phyloP scores from a whole-genome alignment of 345 rosid genomes.

The Populus alba region DNA sequence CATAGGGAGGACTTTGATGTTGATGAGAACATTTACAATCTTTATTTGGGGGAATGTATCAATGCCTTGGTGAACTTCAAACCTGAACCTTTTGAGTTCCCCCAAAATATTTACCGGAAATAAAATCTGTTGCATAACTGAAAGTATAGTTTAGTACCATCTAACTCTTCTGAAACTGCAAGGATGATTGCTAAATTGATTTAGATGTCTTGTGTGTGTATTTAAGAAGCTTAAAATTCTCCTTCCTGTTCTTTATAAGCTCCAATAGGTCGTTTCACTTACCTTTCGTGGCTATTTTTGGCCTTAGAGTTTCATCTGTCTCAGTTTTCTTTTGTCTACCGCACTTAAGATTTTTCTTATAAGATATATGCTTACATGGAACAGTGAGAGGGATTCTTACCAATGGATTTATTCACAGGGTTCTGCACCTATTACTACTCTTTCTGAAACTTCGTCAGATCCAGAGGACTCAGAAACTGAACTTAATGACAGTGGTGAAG shows the following conservation, averaged over 20 bases:
- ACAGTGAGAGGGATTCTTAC: background rate
- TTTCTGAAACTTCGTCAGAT: constrained; percentile 89
- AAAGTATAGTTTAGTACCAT: too few species aligned
- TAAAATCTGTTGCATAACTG: too few species aligned
- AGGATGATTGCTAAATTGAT: too few species aligned
- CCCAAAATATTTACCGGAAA: too few species aligned
- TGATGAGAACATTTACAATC: too few species aligned
- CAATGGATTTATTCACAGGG: constrained; percentile 44
- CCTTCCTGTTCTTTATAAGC: background rate
- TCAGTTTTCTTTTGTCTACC: background rate
- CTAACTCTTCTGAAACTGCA: too few species aligned
- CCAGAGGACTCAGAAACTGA: constrained; percentile 68
- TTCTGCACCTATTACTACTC: constrained; percentile 73
- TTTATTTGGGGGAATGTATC: too few species aligned
- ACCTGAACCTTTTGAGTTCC: too few species aligned
- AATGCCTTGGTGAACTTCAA: too few species aligned
- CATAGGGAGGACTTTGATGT: too few species aligned
- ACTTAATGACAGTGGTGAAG: constrained; percentile 34
- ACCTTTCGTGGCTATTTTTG: background rate
- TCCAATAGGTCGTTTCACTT: background rate
- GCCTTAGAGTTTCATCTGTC: background rate
- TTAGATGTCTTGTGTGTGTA: too few species aligned
- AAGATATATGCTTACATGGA: background rate
- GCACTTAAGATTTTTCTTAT: background rate
- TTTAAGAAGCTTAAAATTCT: too few species aligned